Percentiles rank a stretch among this genome's conserved stretches.
These are phyloP conservation scores for Dryadomyces quercus-mongolicae DNA, from an alignment of 2,329 filamentous ascomycete genomes.

Conservation along the genomic window DNA sequence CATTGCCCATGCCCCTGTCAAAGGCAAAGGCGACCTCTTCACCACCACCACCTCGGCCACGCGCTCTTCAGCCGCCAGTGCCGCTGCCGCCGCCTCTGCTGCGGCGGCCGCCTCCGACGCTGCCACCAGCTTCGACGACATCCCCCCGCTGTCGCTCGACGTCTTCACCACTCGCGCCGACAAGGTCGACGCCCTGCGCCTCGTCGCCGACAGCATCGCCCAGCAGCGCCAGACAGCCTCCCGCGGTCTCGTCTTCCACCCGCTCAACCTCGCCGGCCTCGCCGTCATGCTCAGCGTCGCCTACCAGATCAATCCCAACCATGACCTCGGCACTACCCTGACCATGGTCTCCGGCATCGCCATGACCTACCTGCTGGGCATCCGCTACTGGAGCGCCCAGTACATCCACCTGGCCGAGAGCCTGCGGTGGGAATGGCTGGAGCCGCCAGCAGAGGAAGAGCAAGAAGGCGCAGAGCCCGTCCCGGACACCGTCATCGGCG, in stretches of 20 bases:
- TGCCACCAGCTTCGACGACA: constrained; percentile 28
- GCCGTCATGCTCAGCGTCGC: constrained; percentile 28
- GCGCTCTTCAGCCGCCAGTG: not conserved
- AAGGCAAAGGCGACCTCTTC: not conserved
- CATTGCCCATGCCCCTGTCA: constrained; percentile 16
- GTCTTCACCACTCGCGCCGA: constrained; percentile 42
- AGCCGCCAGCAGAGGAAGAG: constrained; percentile 12
- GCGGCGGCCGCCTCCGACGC: constrained; percentile 18
- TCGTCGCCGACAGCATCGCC: constrained; percentile 71
- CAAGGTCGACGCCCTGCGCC: constrained; percentile 53
- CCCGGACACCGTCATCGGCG: constrained; percentile 47
- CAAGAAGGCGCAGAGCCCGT: constrained; percentile 17
- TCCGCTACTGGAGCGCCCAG: constrained; percentile 46
- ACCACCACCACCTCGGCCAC: not conserved
- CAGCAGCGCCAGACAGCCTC: constrained; percentile 66
- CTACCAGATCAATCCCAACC: constrained; percentile 28
- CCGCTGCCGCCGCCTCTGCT: constrained; percentile 17
- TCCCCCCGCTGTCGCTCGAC: constrained; percentile 54
- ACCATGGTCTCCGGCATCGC: constrained; percentile 48
- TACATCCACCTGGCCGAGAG: constrained; percentile 54
- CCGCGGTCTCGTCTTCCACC: constrained; percentile 51
- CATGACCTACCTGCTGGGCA: constrained; percentile 49
- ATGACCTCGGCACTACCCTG: constrained; percentile 41
- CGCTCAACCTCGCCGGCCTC: constrained; percentile 38
- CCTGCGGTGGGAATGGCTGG: constrained; percentile 50